Evolutionary conservation across 2,329 filamentous ascomycete genomes (phyloP).

Genomic region (Hypoxylon rubiginosum): DNA sequence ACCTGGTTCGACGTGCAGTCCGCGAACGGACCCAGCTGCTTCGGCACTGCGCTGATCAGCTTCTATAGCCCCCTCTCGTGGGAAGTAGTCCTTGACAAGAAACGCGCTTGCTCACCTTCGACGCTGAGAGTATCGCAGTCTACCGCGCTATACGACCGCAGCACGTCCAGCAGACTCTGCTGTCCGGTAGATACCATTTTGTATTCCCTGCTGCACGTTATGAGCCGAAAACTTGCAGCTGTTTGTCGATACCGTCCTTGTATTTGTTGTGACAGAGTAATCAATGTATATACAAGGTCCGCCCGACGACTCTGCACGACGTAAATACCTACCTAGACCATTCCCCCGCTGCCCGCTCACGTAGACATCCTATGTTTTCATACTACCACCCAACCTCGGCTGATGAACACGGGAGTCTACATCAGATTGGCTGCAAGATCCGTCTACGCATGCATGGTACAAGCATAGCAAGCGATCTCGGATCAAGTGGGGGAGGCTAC

Average conservation of each 20-base stretch:
- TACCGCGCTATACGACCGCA: constrained; percentile 60
- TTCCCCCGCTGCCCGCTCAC: constrained; percentile 12
- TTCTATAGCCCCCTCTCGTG: background rate
- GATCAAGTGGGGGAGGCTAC: constrained; percentile 38
- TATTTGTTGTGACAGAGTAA: background rate
- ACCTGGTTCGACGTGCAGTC: constrained; percentile 70
- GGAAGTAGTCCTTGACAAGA: background rate
- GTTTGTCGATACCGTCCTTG: background rate
- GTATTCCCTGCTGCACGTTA: background rate
- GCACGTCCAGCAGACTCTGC: constrained; percentile 56
- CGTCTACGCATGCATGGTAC: constrained; percentile 23
- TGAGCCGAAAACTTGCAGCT: background rate
- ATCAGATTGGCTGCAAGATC: constrained; percentile 8
- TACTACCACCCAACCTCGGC: constrained; percentile 14
- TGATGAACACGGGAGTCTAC: constrained; percentile 4
- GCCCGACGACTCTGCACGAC: background rate
- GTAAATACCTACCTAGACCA: no score
- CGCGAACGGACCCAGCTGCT: constrained; percentile 61
- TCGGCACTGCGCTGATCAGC: constrained; percentile 56
- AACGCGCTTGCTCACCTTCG: constrained; percentile 54
- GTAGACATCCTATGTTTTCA: constrained; percentile 9
- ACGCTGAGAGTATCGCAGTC: constrained; percentile 67
- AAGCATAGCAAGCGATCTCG: constrained; percentile 36
- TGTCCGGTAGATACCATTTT: constrained; percentile 35
- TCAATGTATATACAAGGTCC: constrained; percentile 1